These are phyloP conservation scores for Fusarium falciforme DNA, from an alignment of 2,329 filamentous ascomycete genomes.

Conservation along the genomic window DNA sequence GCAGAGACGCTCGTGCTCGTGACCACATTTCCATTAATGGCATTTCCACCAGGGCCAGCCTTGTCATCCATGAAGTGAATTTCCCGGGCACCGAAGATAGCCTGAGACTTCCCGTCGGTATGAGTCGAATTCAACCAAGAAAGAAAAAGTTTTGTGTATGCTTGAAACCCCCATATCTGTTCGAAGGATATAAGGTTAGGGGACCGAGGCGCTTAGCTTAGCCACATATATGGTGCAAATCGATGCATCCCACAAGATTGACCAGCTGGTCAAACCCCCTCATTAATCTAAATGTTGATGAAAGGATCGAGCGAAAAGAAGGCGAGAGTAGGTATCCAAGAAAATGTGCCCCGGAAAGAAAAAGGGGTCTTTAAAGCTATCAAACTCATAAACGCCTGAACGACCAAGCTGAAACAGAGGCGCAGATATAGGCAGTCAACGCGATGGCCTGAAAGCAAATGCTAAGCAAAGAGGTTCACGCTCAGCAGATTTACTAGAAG, in stretches of 20 bases:
- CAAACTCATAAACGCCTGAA: slow-evolving; percentile 10
- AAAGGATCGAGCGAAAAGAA: slow-evolving; percentile 26
- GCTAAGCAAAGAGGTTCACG: neutral
- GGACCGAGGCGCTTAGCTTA: neutral
- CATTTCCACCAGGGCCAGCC: neutral
- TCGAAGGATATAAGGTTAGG: slow-evolving; percentile 6
- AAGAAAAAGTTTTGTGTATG: slow-evolving; percentile 7
- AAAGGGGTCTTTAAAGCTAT: slow-evolving; percentile 6
- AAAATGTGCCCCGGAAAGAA: slow-evolving; percentile 5
- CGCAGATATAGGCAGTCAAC: slow-evolving; percentile 1
- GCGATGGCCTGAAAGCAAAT: slow-evolving; percentile 1
- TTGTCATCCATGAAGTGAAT: neutral
- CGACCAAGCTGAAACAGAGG: neutral
- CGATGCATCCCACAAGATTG: slow-evolving; percentile 7
- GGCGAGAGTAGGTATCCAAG: slow-evolving; percentile 14
- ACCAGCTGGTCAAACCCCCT: slow-evolving; percentile 11
- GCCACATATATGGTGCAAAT: neutral
- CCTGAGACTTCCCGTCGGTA: neutral
- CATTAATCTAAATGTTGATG: slow-evolving; percentile 20
- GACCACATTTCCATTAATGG: slow-evolving; percentile 7
- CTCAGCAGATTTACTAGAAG: slow-evolving; percentile 40
- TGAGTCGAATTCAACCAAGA: neutral
- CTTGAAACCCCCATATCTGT: slow-evolving; percentile 6
- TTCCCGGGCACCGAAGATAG: neutral
- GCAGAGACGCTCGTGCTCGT: slow-evolving; percentile 11